phyloP scores from a whole-genome alignment of 2,329 filamentous ascomycete genomes.

The Cladosporium velox region DNA sequence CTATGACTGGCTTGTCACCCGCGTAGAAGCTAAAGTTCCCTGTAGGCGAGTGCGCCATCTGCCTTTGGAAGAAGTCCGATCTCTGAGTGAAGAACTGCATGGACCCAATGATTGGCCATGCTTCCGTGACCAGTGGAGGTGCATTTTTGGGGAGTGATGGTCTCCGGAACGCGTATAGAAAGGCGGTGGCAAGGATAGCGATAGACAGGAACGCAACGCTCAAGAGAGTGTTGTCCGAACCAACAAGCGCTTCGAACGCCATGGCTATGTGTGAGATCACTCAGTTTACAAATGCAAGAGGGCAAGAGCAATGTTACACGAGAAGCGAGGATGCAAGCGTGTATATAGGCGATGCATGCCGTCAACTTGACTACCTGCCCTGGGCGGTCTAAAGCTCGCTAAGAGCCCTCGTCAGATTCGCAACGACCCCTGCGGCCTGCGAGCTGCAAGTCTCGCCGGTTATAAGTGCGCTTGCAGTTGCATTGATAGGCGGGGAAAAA shows the following conservation, averaged over 20 bases:
- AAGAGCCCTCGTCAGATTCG: background rate
- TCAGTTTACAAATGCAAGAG: background rate
- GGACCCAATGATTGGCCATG: conserved; percentile 49
- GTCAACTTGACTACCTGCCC: background rate
- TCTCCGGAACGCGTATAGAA: conserved; percentile 28
- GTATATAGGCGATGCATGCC: background rate
- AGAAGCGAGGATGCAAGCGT: background rate
- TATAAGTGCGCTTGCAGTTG: background rate
- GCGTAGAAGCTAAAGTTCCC: conserved; percentile 55
- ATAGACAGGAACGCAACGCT: conserved; percentile 5
- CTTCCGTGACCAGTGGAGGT: conserved; percentile 26
- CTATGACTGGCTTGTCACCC: conserved; percentile 49
- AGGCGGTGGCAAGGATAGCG: conserved; percentile 23
- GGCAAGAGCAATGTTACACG: background rate
- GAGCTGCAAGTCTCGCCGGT: background rate
- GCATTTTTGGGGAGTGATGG: conserved; percentile 32
- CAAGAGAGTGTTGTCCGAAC: background rate
- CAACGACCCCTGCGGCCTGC: background rate
- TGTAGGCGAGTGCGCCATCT: conserved; percentile 35
- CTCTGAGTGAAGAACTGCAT: conserved; percentile 51
- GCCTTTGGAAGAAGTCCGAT: conserved; percentile 48
- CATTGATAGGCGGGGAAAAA: background rate
- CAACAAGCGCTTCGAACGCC: conserved; percentile 4
- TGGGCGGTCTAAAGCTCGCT: background rate
- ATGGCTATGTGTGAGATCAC: background rate